These are phyloP conservation scores for Galeopsis tetrahit DNA, from an alignment of 257 asterid species.

Conservation along the genomic window DNA sequence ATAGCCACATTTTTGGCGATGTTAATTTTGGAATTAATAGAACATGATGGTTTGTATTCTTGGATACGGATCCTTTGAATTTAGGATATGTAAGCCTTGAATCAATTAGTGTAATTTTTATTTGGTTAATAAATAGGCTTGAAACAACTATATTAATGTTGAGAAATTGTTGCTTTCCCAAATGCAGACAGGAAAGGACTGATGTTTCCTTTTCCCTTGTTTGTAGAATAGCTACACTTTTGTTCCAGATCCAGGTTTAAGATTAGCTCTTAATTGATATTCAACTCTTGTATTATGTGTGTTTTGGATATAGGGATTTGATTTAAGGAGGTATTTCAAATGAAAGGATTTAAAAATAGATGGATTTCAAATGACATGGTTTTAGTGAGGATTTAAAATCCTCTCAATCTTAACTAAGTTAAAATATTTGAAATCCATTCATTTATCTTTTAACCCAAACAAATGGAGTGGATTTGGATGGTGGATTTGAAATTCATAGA, in stretches of 20 bases:
- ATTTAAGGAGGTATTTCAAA: too few species aligned
- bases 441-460: too few species aligned
- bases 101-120: neutral
- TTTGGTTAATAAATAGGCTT: constrained; percentile 35
- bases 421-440: too few species aligned
- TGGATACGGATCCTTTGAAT: constrained; percentile 22
- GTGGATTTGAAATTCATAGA: too few species aligned
- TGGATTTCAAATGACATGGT: too few species aligned
- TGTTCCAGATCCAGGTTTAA: neutral
- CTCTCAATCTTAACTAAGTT: too few species aligned
- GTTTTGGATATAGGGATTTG: too few species aligned
- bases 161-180: neutral
- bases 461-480: too few species aligned
- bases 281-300: too few species aligned
- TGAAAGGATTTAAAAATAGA: too few species aligned
- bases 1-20: constrained; percentile 13
- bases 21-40: constrained; percentile 24
- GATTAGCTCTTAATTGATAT: neutral
- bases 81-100: constrained; percentile 31
- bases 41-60: constrained; percentile 2
- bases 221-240: neutral
- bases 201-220: neutral
- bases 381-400: too few species aligned
- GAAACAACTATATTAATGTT: neutral
- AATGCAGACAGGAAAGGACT: neutral